Conservation (phyloP, 2,329 filamentous ascomycete genomes). For the Exserohilum turcica region DNA sequence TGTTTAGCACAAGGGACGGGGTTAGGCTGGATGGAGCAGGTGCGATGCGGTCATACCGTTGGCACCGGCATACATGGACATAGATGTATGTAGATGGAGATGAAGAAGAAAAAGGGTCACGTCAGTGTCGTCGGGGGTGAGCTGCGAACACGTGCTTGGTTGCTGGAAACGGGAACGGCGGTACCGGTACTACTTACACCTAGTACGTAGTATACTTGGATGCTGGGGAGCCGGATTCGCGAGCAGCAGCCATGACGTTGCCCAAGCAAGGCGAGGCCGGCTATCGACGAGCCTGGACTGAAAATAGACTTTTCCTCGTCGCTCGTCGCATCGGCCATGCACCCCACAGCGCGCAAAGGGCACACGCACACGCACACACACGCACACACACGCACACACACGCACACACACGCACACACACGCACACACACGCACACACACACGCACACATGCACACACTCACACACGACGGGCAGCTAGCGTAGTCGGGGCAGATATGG, state of each 20-base stretch:
- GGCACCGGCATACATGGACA: no score
- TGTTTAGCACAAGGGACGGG: conserved; percentile 11
- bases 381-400: no score
- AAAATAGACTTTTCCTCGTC: conserved; percentile 8
- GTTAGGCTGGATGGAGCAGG: conserved; percentile 16
- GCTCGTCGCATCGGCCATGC: conserved; percentile 12
- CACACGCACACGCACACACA: no score
- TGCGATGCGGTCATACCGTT: conserved; percentile 5
- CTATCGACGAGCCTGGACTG: background rate
- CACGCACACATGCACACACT: background rate
- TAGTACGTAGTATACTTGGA: no score
- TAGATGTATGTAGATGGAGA: no score
- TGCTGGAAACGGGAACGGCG: background rate
- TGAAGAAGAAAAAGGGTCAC: background rate
- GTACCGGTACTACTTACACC: no score
- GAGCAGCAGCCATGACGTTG: background rate
- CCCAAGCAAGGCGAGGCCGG: background rate
- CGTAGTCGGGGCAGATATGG: conserved; percentile 4
- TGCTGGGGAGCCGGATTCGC: background rate
- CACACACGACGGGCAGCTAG: conserved; percentile 20
- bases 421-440: background rate
- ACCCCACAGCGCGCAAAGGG: conserved; percentile 21
- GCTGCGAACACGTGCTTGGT: background rate
- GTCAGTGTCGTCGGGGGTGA: background rate
- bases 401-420: background rate